Percentiles rank a stretch among this genome's conserved stretches.
Conservation (phyloP, 163 green algal genomes). For the Chlorella variabilis region DNA sequence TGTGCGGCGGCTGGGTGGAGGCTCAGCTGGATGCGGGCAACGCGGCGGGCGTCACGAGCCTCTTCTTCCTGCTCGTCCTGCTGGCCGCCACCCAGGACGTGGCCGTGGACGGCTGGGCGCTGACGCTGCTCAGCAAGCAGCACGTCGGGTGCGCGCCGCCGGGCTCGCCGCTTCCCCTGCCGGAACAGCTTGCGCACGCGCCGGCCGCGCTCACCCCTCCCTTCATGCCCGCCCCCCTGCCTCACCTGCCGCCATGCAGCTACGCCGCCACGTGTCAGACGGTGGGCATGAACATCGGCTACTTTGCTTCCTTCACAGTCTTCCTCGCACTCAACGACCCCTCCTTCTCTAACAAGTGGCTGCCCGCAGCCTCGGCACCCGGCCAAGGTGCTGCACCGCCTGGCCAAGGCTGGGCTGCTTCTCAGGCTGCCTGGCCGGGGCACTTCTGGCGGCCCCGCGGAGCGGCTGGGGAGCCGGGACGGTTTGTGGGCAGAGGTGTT, state of each 20-base stretch:
- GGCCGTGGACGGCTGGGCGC: constrained; percentile 96
- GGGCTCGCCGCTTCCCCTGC: too few species aligned
- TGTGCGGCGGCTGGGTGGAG: constrained; percentile 58
- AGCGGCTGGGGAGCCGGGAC: too few species aligned
- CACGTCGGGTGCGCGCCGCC: constrained; percentile 72
- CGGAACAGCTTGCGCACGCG: too few species aligned
- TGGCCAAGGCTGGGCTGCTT: too few species aligned
- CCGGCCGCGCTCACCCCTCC: too few species aligned
- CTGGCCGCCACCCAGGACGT: constrained; percentile 97
- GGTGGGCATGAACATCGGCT: constrained; percentile 92
- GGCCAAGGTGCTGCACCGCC: neutral
- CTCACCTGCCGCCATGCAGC: constrained; percentile 14
- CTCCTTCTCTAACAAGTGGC: constrained; percentile 74
- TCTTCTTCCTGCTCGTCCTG: constrained; percentile 93
- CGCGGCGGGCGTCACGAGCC: constrained; percentile 71
- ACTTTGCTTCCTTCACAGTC: constrained; percentile 95
- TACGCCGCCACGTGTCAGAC: constrained; percentile 95
- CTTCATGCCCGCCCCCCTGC: too few species aligned
- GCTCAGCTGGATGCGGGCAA: constrained; percentile 66
- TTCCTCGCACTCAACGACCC: constrained; percentile 91
- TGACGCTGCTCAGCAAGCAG: constrained; percentile 88
- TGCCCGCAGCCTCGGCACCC: constrained; percentile 12
- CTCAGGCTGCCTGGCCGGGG: too few species aligned
- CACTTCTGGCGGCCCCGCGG: too few species aligned
- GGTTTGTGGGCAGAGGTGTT: too few species aligned